Evolutionary conservation across 2,329 filamentous ascomycete species (phyloP), one percentile per base, ranked within the genome.

Genomic region (Aspergillus arachidicola): DNA sequence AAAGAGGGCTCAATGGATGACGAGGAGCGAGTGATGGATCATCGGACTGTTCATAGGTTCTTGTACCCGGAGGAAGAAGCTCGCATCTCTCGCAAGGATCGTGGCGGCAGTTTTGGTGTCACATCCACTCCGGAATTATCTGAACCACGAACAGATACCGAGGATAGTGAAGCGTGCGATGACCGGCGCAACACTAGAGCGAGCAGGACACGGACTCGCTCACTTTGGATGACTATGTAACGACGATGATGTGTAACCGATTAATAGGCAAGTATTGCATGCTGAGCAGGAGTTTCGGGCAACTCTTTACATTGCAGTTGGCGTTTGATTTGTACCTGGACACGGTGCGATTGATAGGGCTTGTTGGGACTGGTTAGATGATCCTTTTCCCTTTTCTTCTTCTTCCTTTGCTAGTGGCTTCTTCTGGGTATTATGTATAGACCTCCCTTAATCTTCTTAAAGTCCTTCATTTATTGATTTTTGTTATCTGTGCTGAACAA

Each of bases 21-120:
- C 10, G 85, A 88, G 66, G 82, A 87, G 69, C 77, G 87, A 6
- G 82, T 96, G 0, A 83, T 95, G 64, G 94, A 98, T 74, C 94
- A 97, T 73, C 85, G 94, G n/a, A 89, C 85, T 0, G 86, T 98
- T 4, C 91, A 97, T 76, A 90, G 94, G 0, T 97, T 97, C 72
- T 80, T 97, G 6, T 85, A 88, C 28, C 83, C 87, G 0, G 85
- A 89, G 2, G 89, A 93, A 60, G 92, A 94, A 82, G 71, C 74
- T 0, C 72, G 72, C 34, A 63, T 79, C 50, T 74, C 74, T 6
- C 75, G 78, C n/a, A 74, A 73, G 57, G 73, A 72, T 46, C 75
- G 79, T 9, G 78, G 76, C 3, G 66, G 79, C 57, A 77, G 75
- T 60, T 76, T 73, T 61, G 73, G 72, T 2, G 67, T 74, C 34